Evolutionary conservation across 2,329 filamentous ascomycete species (phyloP).

Genomic region (Beauveria sp.): DNA sequence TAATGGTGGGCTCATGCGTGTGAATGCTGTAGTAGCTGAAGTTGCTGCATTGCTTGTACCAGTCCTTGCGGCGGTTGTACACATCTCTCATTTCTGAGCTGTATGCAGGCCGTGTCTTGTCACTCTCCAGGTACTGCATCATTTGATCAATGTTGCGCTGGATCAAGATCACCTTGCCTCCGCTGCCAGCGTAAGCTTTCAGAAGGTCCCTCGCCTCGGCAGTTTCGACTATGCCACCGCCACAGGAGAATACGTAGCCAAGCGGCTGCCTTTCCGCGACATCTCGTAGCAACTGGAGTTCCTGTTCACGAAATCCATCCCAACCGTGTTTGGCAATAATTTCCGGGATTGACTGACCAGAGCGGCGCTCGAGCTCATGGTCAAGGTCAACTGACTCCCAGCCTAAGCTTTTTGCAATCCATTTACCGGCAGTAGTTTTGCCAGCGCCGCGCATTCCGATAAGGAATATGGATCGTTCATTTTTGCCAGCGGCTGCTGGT

Average conservation of each 20-base stretch:
- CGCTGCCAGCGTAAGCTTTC: conserved; percentile 61
- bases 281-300: conserved; percentile 65
- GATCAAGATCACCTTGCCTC: conserved; percentile 80
- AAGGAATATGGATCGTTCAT: conserved; percentile 71
- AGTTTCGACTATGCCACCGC: conserved; percentile 86
- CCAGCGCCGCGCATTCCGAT: conserved; percentile 97
- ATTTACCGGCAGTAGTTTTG: conserved; percentile 87
- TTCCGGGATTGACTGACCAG: conserved; percentile 73
- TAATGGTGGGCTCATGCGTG: conserved; percentile 22
- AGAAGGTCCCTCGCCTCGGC: conserved; percentile 72
- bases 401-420: conserved; percentile 69
- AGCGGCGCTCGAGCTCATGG: conserved; percentile 68
- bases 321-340: conserved; percentile 73
- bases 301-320: conserved; percentile 78
- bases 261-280: conserved; percentile 67
- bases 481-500: conserved; percentile 2
- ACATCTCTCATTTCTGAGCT: conserved; percentile 87
- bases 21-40: conserved; percentile 84
- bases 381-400: conserved; percentile 83
- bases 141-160: conserved; percentile 83
- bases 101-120: conserved; percentile 88
- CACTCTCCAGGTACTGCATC: conserved; percentile 78
- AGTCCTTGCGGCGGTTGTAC: conserved; percentile 80
- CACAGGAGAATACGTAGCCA: conserved; percentile 83
- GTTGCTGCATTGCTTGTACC: conserved; percentile 91